phyloP scores from a whole-genome alignment of 2,329 filamentous ascomycete species.

The Escovopsis sp. region DNA sequence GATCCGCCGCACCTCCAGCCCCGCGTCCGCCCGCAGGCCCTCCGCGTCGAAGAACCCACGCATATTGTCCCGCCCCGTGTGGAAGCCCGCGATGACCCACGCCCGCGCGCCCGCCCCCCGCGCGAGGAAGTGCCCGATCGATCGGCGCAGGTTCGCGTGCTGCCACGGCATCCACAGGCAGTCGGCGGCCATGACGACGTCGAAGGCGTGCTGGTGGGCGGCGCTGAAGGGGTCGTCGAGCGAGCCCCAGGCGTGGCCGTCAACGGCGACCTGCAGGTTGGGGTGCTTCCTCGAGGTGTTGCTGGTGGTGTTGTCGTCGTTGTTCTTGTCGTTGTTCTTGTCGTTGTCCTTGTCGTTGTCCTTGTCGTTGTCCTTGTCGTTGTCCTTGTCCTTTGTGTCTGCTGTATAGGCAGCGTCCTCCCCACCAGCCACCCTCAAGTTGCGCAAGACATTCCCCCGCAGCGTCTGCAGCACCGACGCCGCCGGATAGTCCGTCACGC shows the following conservation, averaged over 20 bases:
- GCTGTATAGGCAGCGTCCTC: constrained; percentile 6
- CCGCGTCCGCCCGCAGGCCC: constrained; percentile 27
- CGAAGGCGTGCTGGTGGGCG: constrained; percentile 28
- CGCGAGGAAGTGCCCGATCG: constrained; percentile 46
- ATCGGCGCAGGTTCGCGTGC: constrained; percentile 48
- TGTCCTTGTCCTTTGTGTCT: too few relatives aligned
- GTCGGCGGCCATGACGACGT: constrained; percentile 53
- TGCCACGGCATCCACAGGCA: constrained; percentile 64
- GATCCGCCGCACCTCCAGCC: constrained; percentile 46
- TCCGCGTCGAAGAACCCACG: constrained; percentile 43
- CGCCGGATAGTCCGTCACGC: constrained; percentile 55
- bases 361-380: too few relatives aligned
- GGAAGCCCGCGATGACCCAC: constrained; percentile 56
- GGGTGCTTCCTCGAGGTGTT: too few relatives aligned
- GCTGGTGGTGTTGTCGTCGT: too few relatives aligned
- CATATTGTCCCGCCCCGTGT: constrained; percentile 53
- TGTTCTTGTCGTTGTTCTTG: too few relatives aligned
- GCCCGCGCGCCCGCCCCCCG: constrained; percentile 29
- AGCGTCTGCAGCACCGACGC: constrained; percentile 43
- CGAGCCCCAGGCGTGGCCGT: constrained; percentile 52
- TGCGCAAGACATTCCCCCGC: constrained; percentile 37
- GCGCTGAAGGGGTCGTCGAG: constrained; percentile 8
- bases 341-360: too few relatives aligned
- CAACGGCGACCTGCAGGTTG: constrained; percentile 22
- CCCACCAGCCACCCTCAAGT: constrained; percentile 20